Evolutionary conservation across 306 rosid genomes (phyloP), one percentile per base, ranked within the genome.

Genomic region (Malus sylvestris): DNA sequence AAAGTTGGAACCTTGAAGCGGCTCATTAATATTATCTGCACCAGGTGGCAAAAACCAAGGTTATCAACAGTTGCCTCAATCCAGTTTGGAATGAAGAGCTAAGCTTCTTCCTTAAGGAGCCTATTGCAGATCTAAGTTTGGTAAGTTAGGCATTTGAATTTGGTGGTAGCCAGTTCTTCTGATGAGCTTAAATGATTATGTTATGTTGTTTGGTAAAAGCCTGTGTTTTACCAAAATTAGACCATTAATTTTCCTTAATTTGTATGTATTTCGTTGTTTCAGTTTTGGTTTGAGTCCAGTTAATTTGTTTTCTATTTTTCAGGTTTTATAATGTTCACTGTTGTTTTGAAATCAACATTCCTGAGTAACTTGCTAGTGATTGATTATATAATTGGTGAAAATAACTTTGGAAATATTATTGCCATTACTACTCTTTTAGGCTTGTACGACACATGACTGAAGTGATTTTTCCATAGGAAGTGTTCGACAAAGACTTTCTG

Each of bases 51-150:
- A 95, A 92, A 89, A 95, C 99, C 53, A 92, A 86, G 86, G 99
- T 95, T 73, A 95, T 95, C 77, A 82, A 92, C 62, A 89, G 98
- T 76, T 95, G 97, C 83, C 91, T 95, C 74, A 87, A 92, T 85
- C 99, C 99, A 10, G 92, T 95, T 74, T 95, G 99, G 99, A 95
- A 95, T 83, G 99, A 95, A 81, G 99, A 92, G 77, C 82, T 95
- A 20, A 91, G 79, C 84, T 92, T 95, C 83, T 72, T 83, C 49
- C 83, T 93, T 71, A 85, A 83, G 29, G 92, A 89, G 67, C 93
- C 99, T 16, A 52, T 80, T 64, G 91, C 88, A 67, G 82, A 87
- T 81, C 86, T 95, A 61, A 88, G 81, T 83, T 83, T 95, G 85
- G 99, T 95, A 83, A 80, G 96, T 78, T 81, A 57, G 8, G 59